Evolutionary conservation across 176 grass and related monocot genomes (phyloP).

Genomic region (Metroxylon sagu): DNA sequence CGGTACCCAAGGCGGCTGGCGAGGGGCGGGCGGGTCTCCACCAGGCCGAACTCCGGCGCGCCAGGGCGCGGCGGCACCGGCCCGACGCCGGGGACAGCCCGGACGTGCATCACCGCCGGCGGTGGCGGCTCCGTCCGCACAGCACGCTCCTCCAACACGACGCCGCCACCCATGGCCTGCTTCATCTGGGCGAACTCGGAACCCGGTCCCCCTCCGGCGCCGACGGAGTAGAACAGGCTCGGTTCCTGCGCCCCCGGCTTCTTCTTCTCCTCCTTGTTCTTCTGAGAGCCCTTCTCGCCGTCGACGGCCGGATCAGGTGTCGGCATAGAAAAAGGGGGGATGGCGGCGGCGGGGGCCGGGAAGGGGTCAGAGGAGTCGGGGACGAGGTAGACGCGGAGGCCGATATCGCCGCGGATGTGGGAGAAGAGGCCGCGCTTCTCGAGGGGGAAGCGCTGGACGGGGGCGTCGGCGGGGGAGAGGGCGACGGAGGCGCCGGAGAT

Average conservation of each 20-base stretch:
- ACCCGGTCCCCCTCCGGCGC: neutral
- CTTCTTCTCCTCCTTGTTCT: neutral
- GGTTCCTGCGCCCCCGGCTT: conserved; percentile 2
- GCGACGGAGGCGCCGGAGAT: conserved; percentile 45
- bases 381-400: conserved; percentile 33
- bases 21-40: conserved; percentile 3
- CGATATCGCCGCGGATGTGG: conserved; percentile 71
- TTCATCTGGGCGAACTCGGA: neutral
- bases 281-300: neutral
- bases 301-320: neutral
- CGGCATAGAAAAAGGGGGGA: neutral
- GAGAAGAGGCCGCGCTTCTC: conserved; percentile 71
- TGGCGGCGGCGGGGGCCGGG: neutral
- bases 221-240: neutral
- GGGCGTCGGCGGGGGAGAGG: conserved; percentile 12
- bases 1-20: conserved; percentile 13
- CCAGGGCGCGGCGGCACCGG: neutral
- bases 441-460: conserved; percentile 57
- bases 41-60: neutral
- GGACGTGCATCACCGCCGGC: neutral
- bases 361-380: conserved; percentile 8
- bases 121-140: neutral
- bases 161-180: neutral
- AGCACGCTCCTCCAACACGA: no score
- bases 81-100: neutral